These are phyloP conservation scores for Fraxinus angustifolia DNA, from an alignment of 305 asterid genomes.

Conservation along the genomic window DNA sequence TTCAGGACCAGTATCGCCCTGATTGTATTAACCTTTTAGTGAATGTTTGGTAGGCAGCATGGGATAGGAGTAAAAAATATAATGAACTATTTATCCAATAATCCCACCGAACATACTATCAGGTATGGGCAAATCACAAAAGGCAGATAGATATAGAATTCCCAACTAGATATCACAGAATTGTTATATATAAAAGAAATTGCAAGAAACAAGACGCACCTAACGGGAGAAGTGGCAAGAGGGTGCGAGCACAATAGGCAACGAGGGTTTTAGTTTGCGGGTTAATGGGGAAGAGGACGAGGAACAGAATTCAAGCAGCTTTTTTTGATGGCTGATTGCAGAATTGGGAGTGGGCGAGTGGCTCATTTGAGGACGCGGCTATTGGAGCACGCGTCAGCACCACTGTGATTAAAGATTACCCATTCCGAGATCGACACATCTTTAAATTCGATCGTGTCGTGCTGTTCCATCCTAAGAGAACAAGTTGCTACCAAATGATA, in stretches of 20 bases:
- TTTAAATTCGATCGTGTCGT: too few species aligned
- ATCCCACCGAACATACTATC: neutral
- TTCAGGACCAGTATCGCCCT: neutral
- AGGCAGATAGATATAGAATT: neutral
- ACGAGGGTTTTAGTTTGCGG: neutral
- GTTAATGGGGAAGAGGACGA: neutral
- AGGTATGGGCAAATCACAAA: neutral
- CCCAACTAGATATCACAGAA: neutral
- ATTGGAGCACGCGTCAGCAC: neutral
- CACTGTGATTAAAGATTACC: neutral
- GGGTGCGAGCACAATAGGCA: neutral
- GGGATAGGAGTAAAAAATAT: neutral
- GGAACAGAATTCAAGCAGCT: neutral
- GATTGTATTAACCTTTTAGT: neutral
- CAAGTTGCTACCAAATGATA: too few species aligned
- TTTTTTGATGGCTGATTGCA: neutral
- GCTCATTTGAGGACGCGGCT: neutral
- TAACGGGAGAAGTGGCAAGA: neutral
- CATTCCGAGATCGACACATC: neutral
- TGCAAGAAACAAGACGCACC: neutral
- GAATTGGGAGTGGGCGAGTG: neutral
- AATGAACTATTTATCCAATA: neutral
- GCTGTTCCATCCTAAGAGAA: too few species aligned
- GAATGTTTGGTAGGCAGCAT: neutral
- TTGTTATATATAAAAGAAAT: neutral